Evolutionary conservation across 176 grass and related monocot genomes (phyloP).

Genomic region (Elaeis guineensis): DNA sequence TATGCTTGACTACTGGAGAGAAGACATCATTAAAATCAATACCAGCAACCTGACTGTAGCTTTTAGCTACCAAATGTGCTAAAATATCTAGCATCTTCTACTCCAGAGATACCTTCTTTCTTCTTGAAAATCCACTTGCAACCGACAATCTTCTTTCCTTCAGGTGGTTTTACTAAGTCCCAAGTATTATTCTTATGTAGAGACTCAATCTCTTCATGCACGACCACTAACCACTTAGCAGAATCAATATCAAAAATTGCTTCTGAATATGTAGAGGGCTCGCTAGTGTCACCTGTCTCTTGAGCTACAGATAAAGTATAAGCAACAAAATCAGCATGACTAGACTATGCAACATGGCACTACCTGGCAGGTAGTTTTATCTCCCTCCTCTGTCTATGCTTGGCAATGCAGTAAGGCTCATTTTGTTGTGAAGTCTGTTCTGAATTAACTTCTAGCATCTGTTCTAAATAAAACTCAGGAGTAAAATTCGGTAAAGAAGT

Average conservation of each 20-base stretch:
- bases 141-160: conserved; percentile 16
- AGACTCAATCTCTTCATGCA: conserved; percentile 13
- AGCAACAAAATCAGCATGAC: background rate
- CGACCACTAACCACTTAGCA: background rate
- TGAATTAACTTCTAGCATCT: too few relatives aligned
- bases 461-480: too few relatives aligned
- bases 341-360: too few relatives aligned
- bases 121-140: conserved; percentile 20
- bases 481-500: too few relatives aligned
- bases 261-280: conserved; percentile 2
- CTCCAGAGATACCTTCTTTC: background rate
- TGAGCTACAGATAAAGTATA: too few relatives aligned
- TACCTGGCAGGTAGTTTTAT: background rate
- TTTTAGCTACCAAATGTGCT: conserved; percentile 12
- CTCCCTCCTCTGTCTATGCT: background rate
- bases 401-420: background rate
- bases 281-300: background rate
- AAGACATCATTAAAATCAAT: background rate
- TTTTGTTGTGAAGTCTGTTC: too few relatives aligned
- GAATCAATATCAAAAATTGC: background rate
- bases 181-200: conserved; percentile 17
- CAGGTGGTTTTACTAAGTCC: conserved; percentile 2
- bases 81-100: conserved; percentile 2
- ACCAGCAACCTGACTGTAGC: background rate
- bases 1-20: background rate